Evolutionary conservation across 2,329 filamentous ascomycete genomes (phyloP), one percentile per base, ranked within the genome.

Genomic region (Tolypocladium paradoxum): DNA sequence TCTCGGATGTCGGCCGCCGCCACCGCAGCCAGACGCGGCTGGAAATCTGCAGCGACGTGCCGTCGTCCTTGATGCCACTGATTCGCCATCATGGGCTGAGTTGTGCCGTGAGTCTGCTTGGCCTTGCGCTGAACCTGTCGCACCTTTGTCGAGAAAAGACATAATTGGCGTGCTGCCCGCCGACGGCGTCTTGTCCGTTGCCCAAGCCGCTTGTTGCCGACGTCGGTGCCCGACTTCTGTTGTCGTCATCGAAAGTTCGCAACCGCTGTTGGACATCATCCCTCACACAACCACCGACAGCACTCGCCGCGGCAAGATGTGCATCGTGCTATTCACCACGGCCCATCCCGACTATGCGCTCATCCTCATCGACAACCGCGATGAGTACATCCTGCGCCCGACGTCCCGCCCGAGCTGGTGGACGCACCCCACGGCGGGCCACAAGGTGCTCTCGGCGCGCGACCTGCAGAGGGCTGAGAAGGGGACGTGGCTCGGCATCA

Each of bases 331-430:
- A 47, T 73, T 89, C 54, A 88, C 87, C 29, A 91, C 87, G 20
- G 78, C 84, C 47, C 87, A 91, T 64, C 87, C 88, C 11, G 74
- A 79, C 59, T 91, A 91, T 69, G 78, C 85, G 29, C 76, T 91
- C 55, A 86, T 92, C 61, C 71, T 88, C 55, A 74, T 90, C 64
- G 82, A 90, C 70, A 92, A 92, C 67, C 81, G 88, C 61, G 88
- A 92, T 72, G 87, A 85, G 65, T 85, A 79, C 69, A 80, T 85
- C 57, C 73, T 84, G 16, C 76, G 82, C 31, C 82, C 82, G 4
- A 85, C 82, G 2, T 82, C 78, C 51, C 73, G 78, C 54, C 82
- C 82, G 7, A 76, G 83, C 65, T 85, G 82, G 82, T 85, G 82
- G 81, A 74, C 66, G 45, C 74, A 75, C 55, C 65, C 66, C 22